phyloP scores from a whole-genome alignment of 1,139 yeast genomes.

The Pichia sp. region DNA sequence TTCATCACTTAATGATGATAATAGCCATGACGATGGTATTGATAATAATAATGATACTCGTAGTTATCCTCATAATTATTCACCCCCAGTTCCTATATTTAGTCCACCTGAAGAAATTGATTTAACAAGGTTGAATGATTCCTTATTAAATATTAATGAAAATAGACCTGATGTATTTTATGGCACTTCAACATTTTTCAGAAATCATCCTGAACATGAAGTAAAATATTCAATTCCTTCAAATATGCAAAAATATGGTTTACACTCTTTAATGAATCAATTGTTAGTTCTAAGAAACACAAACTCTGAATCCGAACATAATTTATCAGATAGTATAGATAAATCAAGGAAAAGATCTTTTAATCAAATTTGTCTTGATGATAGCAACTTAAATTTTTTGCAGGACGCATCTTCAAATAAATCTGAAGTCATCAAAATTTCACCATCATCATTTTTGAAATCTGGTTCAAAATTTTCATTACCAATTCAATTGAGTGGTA shows the following conservation, averaged over 20 bases:
- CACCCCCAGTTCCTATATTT: neutral
- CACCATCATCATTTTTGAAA: constrained; percentile 20
- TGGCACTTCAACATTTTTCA: constrained; percentile 20
- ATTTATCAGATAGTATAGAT: neutral
- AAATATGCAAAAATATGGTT: constrained; percentile 21
- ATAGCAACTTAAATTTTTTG: neutral
- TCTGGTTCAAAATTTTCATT: constrained; percentile 21
- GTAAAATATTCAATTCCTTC: constrained; percentile 12
- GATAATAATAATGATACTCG: neutral
- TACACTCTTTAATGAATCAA: constrained; percentile 22
- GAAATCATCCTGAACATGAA: constrained; percentile 23
- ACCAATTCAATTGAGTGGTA: constrained; percentile 10
- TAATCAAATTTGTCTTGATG: constrained; percentile 11
- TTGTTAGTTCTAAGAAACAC: constrained; percentile 16
- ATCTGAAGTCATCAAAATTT: neutral
- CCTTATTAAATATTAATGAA: neutral
- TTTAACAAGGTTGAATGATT: neutral
- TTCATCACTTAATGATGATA: neutral
- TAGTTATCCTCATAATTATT: neutral
- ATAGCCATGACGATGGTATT: neutral
- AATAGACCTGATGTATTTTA: neutral
- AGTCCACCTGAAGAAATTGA: neutral
- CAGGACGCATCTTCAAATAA: neutral
- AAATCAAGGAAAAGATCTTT: constrained; percentile 6
- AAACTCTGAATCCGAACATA: neutral